Evolutionary conservation across 352 stramenopile species (phyloP).

Genomic region (Aphanomyces euteiches): DNA sequence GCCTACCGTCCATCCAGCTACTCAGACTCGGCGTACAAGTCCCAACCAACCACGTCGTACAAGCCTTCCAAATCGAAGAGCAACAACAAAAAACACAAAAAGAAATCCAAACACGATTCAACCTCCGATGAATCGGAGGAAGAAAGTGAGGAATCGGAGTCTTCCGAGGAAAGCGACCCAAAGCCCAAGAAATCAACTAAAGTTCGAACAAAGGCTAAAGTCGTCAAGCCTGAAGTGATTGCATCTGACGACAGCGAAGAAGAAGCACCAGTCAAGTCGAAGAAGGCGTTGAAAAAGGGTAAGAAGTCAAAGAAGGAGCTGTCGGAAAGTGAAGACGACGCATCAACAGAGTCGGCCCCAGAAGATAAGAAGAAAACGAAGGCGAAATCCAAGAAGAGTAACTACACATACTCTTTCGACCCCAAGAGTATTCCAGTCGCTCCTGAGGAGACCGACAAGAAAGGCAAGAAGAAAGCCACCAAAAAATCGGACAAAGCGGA

Average conservation of each 20-base stretch:
- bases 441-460: neutral
- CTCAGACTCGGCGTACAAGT: constrained; percentile 27
- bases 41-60: constrained; percentile 12
- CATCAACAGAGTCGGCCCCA: constrained; percentile 22
- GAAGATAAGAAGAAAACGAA: constrained; percentile 28
- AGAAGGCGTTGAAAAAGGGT: neutral
- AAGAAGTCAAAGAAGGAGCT: constrained; percentile 15
- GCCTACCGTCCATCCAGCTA: constrained; percentile 19
- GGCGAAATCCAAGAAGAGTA: constrained; percentile 11
- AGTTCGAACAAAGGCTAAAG: neutral
- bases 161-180: constrained; percentile 11
- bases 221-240: constrained; percentile 3
- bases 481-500: constrained; percentile 4
- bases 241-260: neutral
- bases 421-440: constrained; percentile 8
- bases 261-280: constrained; percentile 17
- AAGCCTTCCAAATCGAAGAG: constrained; percentile 4
- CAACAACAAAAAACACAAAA: constrained; percentile 31
- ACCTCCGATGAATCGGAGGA: neutral
- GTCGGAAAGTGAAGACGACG: constrained; percentile 4
- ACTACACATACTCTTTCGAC: constrained; percentile 26
- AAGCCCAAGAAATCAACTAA: constrained; percentile 23
- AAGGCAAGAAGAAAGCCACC: constrained; percentile 19
- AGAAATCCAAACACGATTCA: neutral
- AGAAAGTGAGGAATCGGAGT: neutral